phyloP scores from a whole-genome alignment of 192 early-diverging fungal species.

The Linnemannia zychae region DNA sequence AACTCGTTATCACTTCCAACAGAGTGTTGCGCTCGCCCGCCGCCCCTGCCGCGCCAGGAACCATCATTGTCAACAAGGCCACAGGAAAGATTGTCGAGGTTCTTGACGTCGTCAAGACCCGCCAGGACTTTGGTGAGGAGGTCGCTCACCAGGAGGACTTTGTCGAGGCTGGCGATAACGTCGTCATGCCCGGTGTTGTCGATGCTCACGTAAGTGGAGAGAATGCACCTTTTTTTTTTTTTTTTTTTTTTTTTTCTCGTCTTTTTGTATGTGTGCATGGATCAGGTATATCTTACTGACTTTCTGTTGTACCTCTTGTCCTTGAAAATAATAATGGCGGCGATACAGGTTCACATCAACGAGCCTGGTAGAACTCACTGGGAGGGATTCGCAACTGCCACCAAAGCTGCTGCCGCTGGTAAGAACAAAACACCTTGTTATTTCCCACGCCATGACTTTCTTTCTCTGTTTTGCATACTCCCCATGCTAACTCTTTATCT shows the following conservation, averaged over 20 bases:
- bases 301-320: not conserved
- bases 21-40: constrained; percentile 57
- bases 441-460: not conserved
- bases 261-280: not conserved
- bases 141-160: constrained; percentile 53
- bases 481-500: not conserved
- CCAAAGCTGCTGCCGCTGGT: constrained; percentile 84
- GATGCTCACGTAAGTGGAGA: constrained; percentile 70
- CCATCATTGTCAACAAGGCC: constrained; percentile 68
- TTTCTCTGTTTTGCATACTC: not conserved
- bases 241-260: not conserved
- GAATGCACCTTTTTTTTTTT: not conserved
- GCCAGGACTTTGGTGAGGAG: constrained; percentile 52
- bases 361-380: constrained; percentile 89
- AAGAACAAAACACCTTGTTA: not conserved
- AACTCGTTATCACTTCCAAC: constrained; percentile 48
- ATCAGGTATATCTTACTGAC: not conserved
- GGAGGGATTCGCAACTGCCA: constrained; percentile 87
- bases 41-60: constrained; percentile 62
- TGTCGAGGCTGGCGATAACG: constrained; percentile 66
- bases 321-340: not conserved
- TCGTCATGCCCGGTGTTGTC: constrained; percentile 81
- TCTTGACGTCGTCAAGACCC: constrained; percentile 37
- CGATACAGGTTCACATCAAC: constrained; percentile 78
- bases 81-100: constrained; percentile 68